These are phyloP conservation scores for Citrus inodora DNA, from an alignment of 345 rosid genomes.

Conservation along the genomic window DNA sequence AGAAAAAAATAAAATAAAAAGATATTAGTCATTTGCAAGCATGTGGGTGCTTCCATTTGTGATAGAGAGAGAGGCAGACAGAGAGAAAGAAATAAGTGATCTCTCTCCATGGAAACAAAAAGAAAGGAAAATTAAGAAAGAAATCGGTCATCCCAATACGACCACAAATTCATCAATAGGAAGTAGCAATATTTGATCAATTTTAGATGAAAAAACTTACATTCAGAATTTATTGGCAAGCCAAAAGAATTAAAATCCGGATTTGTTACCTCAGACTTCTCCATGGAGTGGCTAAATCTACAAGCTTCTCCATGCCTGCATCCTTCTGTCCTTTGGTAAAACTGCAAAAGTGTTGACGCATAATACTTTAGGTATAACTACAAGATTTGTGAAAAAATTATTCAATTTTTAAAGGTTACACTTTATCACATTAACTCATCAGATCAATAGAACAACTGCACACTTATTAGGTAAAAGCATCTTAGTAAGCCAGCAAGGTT, in stretches of 20 bases:
- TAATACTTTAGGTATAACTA: neutral
- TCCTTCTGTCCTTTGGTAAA: slow-evolving; percentile 20
- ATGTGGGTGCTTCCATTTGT: neutral
- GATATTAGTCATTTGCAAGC: neutral
- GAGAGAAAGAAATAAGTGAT: neutral
- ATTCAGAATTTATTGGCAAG: slow-evolving; percentile 21
- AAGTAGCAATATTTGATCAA: neutral
- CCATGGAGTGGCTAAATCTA: slow-evolving; percentile 25
- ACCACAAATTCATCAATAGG: neutral
- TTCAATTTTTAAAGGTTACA: neutral
- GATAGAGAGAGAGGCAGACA: neutral
- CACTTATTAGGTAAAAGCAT: neutral
- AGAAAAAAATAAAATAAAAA: neutral
- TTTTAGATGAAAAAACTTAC: neutral
- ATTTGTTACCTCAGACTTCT: slow-evolving; percentile 11
- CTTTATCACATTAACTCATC: neutral
- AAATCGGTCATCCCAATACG: neutral
- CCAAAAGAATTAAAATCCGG: slow-evolving; percentile 13
- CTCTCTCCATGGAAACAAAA: neutral
- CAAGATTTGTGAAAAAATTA: neutral
- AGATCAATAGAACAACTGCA: neutral
- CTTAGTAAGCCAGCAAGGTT: neutral
- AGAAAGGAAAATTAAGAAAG: neutral
- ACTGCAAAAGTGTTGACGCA: slow-evolving; percentile 21
- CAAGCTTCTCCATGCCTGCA: slow-evolving; percentile 31